Evolutionary conservation across 2,329 filamentous ascomycete genomes (phyloP).

Genomic region (Metarhizium brunneum): DNA sequence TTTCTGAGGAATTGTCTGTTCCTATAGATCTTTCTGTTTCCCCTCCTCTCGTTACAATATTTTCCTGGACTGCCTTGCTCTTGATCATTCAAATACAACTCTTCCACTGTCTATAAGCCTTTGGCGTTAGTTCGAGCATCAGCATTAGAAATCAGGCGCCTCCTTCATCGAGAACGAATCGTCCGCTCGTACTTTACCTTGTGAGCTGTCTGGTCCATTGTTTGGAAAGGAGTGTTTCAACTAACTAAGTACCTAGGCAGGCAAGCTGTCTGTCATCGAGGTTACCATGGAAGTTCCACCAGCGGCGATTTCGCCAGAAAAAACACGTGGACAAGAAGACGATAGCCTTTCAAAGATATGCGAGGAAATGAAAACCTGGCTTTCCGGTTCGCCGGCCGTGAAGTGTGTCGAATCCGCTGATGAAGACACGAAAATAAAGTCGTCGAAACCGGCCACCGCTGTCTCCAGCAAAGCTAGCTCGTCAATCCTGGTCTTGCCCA

Average conservation of each 20-base stretch:
- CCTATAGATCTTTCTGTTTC: neutral
- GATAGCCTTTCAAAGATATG: constrained; percentile 2
- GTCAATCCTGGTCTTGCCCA: neutral
- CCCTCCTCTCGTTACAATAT: neutral
- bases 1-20: neutral
- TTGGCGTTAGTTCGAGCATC: neutral
- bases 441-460: neutral
- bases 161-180: too few relatives aligned
- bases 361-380: constrained; percentile 4
- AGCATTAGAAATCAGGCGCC: too few relatives aligned
- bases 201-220: neutral
- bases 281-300: neutral
- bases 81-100: neutral
- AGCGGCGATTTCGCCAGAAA: neutral
- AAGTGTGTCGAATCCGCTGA: neutral
- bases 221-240: neutral
- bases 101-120: neutral
- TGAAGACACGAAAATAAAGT: neutral
- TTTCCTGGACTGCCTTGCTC: too few relatives aligned
- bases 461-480: neutral
- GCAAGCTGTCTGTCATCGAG: neutral
- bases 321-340: neutral
- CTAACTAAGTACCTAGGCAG: too few relatives aligned
- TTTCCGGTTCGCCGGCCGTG: neutral
- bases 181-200: neutral